Conservation (phyloP, 305 asterid species). For the Solanum aculeatissimum region DNA sequence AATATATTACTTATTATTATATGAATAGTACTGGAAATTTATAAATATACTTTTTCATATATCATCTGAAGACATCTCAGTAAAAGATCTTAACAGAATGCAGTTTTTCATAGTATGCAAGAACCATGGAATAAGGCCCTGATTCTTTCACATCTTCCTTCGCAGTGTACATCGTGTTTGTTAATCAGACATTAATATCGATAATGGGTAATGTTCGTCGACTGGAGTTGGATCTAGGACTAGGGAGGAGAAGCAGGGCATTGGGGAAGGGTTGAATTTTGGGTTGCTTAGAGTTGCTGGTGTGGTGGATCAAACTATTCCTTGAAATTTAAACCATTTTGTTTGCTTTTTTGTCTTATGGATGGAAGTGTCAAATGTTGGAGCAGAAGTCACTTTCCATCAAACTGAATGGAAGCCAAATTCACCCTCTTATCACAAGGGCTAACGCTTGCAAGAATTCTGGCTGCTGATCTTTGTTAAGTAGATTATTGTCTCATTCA, state of each 20-base stretch:
- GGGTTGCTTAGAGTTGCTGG: neutral
- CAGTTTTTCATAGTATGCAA: neutral
- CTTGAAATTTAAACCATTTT: neutral
- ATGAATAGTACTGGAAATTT: neutral
- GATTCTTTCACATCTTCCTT: neutral
- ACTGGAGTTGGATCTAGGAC: neutral
- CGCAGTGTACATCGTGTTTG: neutral
- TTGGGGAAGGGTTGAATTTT: neutral
- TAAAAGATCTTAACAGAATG: neutral
- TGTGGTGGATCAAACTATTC: neutral
- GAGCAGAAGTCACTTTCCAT: neutral
- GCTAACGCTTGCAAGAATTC: neutral
- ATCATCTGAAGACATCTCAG: neutral
- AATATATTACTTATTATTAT: neutral
- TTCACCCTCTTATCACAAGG: neutral
- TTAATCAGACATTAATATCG: neutral
- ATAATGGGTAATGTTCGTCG: neutral
- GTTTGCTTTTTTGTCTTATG: neutral
- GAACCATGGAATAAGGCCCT: neutral
- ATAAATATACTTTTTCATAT: neutral
- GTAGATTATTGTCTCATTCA: neutral
- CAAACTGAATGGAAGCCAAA: neutral
- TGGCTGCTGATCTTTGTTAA: neutral
- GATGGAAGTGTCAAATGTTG: neutral
- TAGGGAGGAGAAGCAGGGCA: neutral